Base-by-base conservation (phyloP, 2,329 filamentous ascomycete species). In the Fusarium tupiense region DNA sequence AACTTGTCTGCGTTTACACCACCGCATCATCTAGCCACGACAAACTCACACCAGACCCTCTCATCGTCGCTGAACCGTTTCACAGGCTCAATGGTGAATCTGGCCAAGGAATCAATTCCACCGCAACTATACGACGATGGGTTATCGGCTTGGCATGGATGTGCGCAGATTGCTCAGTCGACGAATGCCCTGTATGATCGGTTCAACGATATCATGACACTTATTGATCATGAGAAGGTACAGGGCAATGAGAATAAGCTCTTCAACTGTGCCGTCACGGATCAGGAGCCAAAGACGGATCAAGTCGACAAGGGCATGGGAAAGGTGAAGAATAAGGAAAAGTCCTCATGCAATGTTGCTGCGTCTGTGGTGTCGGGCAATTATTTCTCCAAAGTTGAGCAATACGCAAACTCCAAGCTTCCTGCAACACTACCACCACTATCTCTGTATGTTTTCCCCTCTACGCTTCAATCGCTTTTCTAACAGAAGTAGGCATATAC, bases 381-480 rank as follows among this genome's bases (percentile, higher is more conserved):
- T 69, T 91, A 91, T 78, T 94, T 95, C 75, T 88, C 91, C 20
- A 97, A 96, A 81, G 92, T 94, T 20, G 92, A 94, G 77, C 83
- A 91, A 3, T 97, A 97, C 80, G 87, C 90, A 52, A 97, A 97
- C 80, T 93, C 94, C 5, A 90, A 89, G 64, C 84, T 97, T 10
- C 92, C 94, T 0, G 84, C 87, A 41, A 85, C 92, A 69, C 85
- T 97, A 4, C 89, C 91, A 2, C 89, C 90, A 0, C 86, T 96
- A 54, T 90, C 89, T 76, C 84, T 96, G 87, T 93, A 85, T 77
- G 88, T 82, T 13, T 13, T 20, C 22, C n/a, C 6, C 22, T 7
- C 37, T 43, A 13, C 5, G 17, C 40, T 19, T 20, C 43, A 13
- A 29, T 20, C 14, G 26, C 16, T 6, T 17, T 20, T 47, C 68